Conservation (phyloP, 345 rosid genomes). For the Rhodamnia argentea region DNA sequence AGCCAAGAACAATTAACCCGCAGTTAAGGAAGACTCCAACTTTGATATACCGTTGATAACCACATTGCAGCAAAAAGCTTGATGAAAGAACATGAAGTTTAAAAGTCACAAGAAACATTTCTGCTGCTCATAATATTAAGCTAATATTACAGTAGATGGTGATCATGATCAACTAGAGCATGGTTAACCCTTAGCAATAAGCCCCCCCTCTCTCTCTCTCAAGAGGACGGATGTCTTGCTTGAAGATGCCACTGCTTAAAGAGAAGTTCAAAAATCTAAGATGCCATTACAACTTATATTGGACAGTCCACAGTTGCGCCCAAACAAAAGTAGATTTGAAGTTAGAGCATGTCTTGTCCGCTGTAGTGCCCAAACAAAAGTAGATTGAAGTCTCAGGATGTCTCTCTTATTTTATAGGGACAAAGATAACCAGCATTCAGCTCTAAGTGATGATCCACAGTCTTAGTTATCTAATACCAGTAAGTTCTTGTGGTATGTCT, state of each 20-base stretch:
- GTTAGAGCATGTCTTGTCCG: neutral
- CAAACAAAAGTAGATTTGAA: neutral
- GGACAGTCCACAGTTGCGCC: neutral
- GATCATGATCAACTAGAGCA: neutral
- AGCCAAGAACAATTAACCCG: neutral
- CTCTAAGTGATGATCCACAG: neutral
- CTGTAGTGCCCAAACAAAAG: no score
- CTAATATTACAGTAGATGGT: neutral
- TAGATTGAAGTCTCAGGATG: no score
- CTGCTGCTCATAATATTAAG: neutral
- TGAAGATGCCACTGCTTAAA: neutral
- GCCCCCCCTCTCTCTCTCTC: neutral
- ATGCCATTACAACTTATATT: neutral
- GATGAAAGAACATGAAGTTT: neutral
- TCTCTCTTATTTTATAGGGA: neutral
- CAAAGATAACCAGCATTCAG: neutral
- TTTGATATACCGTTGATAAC: neutral
- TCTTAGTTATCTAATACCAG: neutral
- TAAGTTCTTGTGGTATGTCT: neutral
- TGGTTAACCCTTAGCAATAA: neutral
- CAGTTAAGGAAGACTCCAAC: neutral
- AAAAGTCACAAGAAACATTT: neutral
- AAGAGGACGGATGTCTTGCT: neutral
- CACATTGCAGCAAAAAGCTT: neutral
- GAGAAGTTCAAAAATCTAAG: neutral